Base-by-base conservation (phyloP, 2,329 filamentous ascomycete species). In the Fusarium scirpi region DNA sequence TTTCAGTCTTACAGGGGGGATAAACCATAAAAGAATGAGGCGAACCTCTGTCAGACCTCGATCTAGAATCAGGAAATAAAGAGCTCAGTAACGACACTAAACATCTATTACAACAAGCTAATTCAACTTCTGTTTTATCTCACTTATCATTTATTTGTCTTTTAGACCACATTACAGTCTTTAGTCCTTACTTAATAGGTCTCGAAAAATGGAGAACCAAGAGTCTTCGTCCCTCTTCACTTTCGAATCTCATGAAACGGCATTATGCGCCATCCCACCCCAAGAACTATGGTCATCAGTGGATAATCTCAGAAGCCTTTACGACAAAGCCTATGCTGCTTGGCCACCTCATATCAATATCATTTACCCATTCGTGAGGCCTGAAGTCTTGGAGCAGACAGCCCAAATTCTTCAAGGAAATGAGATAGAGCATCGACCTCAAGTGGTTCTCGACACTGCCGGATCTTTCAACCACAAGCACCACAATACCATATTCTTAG, bases 331-430 rank as follows among this genome's bases (percentile, higher is more conserved):
- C 1, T 86, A 85, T 69, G 81, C 81, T 27, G 87, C 83, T 77
- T 92, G 90, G 90, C 89, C 90, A 6, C 87, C 89, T 15, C 90
- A 92, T 71, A 76, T 92, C 72, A 92, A 91, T 70, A 77, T 92
- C 27, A 72, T 91, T 24, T 92, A 92, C 74, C 90, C 90, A 0
- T 92, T 91, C 75, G 87, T 91, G 9, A 76, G 78, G 5, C 78
- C 82, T 0, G 82, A 86, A 4, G 70, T 71, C 11, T 80, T 92
- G 4, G 71, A 79, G 3, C 71, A 76, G 22, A 87, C 85, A 3
- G 79, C 80, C 3, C 76, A 81, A 6, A 59, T 72, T 16, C 62
- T 78, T 6, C 54, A 65, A n/a, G 49, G 67, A 24, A 49, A 74
- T 52, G 30, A 70, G 47, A 51, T 64, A 46, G 13, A 67, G 20